Conservation (phyloP, 768 basidiomycete species). For the Tylopilus vinaceipallidus region DNA sequence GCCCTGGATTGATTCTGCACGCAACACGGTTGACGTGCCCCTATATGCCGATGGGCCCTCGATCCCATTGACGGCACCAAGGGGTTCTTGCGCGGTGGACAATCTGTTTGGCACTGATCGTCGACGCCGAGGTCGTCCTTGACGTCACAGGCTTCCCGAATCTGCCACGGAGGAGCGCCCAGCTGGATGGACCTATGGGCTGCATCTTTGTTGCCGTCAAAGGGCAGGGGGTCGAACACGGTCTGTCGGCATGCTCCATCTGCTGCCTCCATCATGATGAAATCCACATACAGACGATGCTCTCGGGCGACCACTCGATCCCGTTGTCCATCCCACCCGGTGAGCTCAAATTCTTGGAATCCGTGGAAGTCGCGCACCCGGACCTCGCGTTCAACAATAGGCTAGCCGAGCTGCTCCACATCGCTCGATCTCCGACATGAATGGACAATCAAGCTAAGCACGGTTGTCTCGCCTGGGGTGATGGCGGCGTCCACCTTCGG, state of each 20-base stretch:
- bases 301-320: constrained; percentile 47
- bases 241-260: constrained; percentile 30
- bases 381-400: constrained; percentile 82
- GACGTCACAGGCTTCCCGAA: constrained; percentile 95
- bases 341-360: constrained; percentile 76
- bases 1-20: background rate
- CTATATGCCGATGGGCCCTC: constrained; percentile 77
- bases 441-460: constrained; percentile 99
- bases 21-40: background rate
- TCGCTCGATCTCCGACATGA: constrained; percentile 63
- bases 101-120: constrained; percentile 84
- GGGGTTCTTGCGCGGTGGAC: constrained; percentile 88
- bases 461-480: constrained; percentile 78
- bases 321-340: constrained; percentile 50
- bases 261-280: background rate
- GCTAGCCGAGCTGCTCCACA: constrained; percentile 63
- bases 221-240: constrained; percentile 81
- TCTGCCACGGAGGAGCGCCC: constrained; percentile 54
- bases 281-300: constrained; percentile 45
- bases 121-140: constrained; percentile 73
- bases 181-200: constrained; percentile 63
- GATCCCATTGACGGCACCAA: constrained; percentile 94
- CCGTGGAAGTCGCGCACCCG: constrained; percentile 88
- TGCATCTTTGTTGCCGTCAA: constrained; percentile 85
- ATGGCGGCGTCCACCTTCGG: constrained; percentile 79